phyloP scores from a whole-genome alignment of 495 filamentous ascomycete genomes.

The Aspergillus cavernicola region DNA sequence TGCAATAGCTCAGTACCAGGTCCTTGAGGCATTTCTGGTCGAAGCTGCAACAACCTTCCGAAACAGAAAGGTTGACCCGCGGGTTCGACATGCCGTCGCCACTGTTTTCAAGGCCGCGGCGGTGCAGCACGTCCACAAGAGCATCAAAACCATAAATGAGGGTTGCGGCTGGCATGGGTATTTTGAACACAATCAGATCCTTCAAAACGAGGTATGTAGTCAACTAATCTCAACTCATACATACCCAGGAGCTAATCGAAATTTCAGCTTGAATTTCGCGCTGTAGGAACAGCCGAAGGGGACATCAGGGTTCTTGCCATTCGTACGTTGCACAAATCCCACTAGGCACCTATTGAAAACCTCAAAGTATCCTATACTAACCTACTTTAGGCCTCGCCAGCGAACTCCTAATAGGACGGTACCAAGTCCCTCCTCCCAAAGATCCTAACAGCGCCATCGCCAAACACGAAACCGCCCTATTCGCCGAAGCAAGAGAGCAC shows the following conservation, averaged over 20 bases:
- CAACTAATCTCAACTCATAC: not conserved
- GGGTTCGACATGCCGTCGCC: constrained; percentile 21
- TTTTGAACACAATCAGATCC: constrained; percentile 22
- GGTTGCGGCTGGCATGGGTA: constrained; percentile 22
- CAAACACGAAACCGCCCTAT: constrained; percentile 28
- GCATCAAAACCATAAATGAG: constrained; percentile 17
- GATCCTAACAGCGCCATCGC: constrained; percentile 22
- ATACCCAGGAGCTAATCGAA: not conserved
- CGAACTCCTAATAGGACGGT: constrained; percentile 36
- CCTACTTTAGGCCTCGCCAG: constrained; percentile 27
- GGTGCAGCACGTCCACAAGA: constrained; percentile 14
- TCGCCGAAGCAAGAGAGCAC: constrained; percentile 21
- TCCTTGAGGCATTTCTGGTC: constrained; percentile 28
- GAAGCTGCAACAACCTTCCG: constrained; percentile 16
- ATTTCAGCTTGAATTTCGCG: constrained; percentile 17
- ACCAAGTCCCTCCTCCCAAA: constrained; percentile 24
- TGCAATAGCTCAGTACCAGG: constrained; percentile 26
- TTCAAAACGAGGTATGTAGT: constrained; percentile 27
- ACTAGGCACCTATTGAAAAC: not conserved
- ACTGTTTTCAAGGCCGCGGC: constrained; percentile 30
- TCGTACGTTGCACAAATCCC: constrained; percentile 10
- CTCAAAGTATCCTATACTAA: not conserved
- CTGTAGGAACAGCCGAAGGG: constrained; percentile 19
- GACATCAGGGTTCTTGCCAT: constrained; percentile 24
- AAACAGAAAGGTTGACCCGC: constrained; percentile 8